phyloP scores from a whole-genome alignment of 176 grass and related monocot species.

The Paspalum notatum region DNA sequence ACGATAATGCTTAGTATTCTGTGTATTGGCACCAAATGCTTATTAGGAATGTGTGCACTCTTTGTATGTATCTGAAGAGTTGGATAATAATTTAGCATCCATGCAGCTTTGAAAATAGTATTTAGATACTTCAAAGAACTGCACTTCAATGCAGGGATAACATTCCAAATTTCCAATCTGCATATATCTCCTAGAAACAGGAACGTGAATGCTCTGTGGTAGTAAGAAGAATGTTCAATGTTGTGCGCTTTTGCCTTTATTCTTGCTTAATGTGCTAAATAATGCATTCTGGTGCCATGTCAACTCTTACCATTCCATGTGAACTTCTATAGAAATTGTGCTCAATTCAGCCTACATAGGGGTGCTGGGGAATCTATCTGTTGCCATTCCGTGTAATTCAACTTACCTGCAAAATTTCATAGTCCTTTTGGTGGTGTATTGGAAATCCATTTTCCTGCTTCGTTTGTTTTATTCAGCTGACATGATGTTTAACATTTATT shows the following conservation, averaged over 20 bases:
- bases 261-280: not conserved
- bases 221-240: not conserved
- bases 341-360: not conserved
- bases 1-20: not conserved
- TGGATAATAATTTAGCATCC: not conserved
- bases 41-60: not conserved
- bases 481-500: constrained; percentile 32
- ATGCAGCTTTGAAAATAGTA: not conserved
- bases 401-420: not conserved
- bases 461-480: constrained; percentile 9
- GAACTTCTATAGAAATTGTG: not conserved
- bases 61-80: not conserved
- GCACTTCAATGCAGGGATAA: not conserved
- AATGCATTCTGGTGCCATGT: not conserved
- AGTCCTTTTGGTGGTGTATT: constrained; percentile 13
- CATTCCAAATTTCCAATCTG: not conserved
- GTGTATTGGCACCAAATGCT: not conserved
- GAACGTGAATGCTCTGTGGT: not conserved
- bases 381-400: not conserved
- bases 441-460: not conserved
- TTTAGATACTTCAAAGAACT: constrained; percentile 11
- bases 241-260: not conserved
- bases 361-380: not conserved
- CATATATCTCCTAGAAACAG: not conserved
- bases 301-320: not conserved